phyloP scores from a whole-genome alignment of 305 asterid genomes.

The Rubia peregrina region DNA sequence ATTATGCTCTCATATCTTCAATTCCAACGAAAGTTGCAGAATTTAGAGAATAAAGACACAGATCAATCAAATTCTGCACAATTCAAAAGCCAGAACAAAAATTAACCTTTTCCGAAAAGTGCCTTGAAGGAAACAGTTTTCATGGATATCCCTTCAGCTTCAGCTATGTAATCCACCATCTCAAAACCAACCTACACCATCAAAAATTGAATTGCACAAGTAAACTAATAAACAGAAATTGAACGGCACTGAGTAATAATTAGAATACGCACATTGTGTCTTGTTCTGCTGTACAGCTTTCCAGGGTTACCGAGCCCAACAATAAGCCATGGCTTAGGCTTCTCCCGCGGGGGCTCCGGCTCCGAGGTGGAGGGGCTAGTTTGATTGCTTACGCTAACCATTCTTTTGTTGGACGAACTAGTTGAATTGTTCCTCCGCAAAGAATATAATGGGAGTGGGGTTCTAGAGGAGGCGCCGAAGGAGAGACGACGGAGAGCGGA shows the following conservation, averaged over 20 bases:
- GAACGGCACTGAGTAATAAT: not conserved
- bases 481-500: conserved; percentile 21
- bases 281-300: conserved; percentile 64
- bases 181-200: conserved; percentile 79
- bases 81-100: not conserved
- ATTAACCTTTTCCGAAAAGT: conserved; percentile 72
- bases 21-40: not conserved
- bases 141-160: conserved; percentile 77
- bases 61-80: not conserved
- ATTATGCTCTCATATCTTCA: not conserved
- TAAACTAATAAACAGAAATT: not conserved
- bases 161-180: conserved; percentile 77
- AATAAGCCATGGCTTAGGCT: conserved; percentile 68
- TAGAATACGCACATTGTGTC: conserved; percentile 56
- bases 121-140: conserved; percentile 66
- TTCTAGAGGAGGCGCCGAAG: conserved; percentile 10
- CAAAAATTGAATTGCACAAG: conserved; percentile 5
- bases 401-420: not conserved
- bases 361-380: conserved; percentile 7
- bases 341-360: conserved; percentile 18
- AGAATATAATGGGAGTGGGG: conserved; percentile 10
- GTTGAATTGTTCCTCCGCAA: conserved; percentile 3
- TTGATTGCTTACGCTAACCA: not conserved
- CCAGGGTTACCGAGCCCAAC: conserved; percentile 99
- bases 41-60: not conserved